Conservation (phyloP, 2,329 filamentous ascomycete genomes). For the Ophiocordyceps australis region DNA sequence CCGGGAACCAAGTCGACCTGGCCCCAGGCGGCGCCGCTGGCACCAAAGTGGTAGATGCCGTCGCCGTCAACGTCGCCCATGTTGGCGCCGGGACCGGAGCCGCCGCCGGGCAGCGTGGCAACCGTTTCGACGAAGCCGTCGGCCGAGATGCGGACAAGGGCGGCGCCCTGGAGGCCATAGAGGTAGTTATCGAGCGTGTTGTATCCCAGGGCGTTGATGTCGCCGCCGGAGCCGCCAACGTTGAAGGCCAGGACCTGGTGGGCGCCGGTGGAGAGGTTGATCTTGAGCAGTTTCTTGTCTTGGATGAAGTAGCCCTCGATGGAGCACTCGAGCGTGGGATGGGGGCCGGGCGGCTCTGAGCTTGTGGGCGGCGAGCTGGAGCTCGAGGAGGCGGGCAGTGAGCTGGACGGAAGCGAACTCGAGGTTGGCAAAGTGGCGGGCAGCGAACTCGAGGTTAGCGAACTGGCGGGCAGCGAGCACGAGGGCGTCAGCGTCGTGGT, state of each 20-base stretch:
- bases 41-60: conserved; percentile 1
- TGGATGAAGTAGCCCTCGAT: conserved; percentile 1
- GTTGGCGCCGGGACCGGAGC: conserved; percentile 1
- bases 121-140: conserved; percentile 1
- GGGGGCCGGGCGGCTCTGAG: too few relatives aligned
- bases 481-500: neutral
- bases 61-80: conserved; percentile 2
- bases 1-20: conserved; percentile 1
- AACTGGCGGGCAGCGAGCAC: too few relatives aligned
- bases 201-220: conserved; percentile 1
- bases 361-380: too few relatives aligned
- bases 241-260: neutral
- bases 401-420: too few relatives aligned
- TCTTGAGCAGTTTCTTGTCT: neutral
- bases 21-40: neutral
- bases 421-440: too few relatives aligned
- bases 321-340: neutral
- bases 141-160: conserved; percentile 1
- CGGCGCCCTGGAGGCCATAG: neutral
- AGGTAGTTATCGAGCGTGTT: conserved; percentile 2
- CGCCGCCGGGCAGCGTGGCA: neutral
- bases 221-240: neutral
- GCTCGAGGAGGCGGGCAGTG: too few relatives aligned
- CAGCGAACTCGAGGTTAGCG: too few relatives aligned
- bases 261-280: conserved; percentile 1